Percentiles rank a stretch among this genome's conserved stretches.
phyloP scores from a whole-genome alignment of 139 green algal genomes.

The Haematococcus lacustris region DNA sequence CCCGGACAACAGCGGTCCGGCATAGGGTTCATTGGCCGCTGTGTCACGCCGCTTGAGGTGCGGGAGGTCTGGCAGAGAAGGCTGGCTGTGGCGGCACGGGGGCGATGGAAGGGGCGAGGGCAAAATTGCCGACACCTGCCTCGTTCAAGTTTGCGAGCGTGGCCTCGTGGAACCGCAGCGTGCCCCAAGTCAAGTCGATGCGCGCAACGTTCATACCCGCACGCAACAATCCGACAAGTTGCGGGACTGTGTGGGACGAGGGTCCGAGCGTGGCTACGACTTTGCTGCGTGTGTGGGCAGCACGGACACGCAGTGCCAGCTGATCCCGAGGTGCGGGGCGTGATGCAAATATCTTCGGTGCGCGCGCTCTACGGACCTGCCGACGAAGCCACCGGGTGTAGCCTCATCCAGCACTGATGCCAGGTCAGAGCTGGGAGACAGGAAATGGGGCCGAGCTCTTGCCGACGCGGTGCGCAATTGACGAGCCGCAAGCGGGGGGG shows the following conservation, averaged over 20 bases:
- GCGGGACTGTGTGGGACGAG: not conserved
- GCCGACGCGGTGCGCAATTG: too few relatives aligned
- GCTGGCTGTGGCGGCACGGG: not conserved
- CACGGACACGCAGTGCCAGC: too few relatives aligned
- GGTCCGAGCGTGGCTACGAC: not conserved
- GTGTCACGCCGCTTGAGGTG: not conserved
- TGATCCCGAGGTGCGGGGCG: too few relatives aligned
- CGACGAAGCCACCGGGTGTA: too few relatives aligned
- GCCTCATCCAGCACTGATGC: too few relatives aligned
- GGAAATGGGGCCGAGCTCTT: too few relatives aligned
- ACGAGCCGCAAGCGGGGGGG: too few relatives aligned
- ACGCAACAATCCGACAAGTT: not conserved
- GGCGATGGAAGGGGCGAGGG: not conserved
- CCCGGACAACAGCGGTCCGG: not conserved
- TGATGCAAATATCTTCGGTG: too few relatives aligned
- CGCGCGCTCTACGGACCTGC: too few relatives aligned
- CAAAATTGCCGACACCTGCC: too few relatives aligned
- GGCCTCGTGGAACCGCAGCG: constrained; percentile 52
- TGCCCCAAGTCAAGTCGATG: constrained; percentile 12
- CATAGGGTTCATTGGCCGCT: not conserved
- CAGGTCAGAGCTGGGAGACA: too few relatives aligned
- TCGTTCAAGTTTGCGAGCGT: constrained; percentile 59
- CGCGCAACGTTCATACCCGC: not conserved
- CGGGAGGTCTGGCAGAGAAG: not conserved
- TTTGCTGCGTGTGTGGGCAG: too few relatives aligned